Evolutionary conservation across 148 eudicot genomes (phyloP).

Genomic region (Pharnaceum exiguum): DNA sequence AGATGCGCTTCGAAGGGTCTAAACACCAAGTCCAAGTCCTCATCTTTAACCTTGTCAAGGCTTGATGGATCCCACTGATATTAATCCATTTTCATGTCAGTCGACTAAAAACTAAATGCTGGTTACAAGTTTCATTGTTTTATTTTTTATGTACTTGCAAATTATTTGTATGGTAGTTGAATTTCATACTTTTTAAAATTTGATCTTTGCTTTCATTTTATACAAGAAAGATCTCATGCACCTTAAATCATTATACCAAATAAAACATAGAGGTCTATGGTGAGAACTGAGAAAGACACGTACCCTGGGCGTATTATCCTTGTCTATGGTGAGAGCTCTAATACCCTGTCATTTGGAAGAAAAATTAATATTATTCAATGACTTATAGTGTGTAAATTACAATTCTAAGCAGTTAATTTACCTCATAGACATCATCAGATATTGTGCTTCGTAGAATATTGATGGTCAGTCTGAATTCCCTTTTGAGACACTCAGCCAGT

Average conservation of each 20-base stretch:
- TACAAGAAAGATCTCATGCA: not conserved
- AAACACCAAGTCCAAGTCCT: slow-evolving; percentile 57
- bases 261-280: slow-evolving; percentile 4
- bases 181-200: not conserved
- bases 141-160: too few relatives aligned
- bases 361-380: not conserved
- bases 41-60: slow-evolving; percentile 57
- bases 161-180: not conserved
- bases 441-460: slow-evolving; percentile 57
- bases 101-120: not conserved
- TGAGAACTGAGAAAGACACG: not conserved
- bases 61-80: slow-evolving; percentile 87
- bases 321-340: slow-evolving; percentile 90
- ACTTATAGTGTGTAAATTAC: not conserved
- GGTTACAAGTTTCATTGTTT: too few relatives aligned
- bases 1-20: slow-evolving; percentile 57
- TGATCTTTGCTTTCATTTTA: not conserved
- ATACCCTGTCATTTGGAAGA: slow-evolving; percentile 51
- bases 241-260: not conserved
- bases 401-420: slow-evolving; percentile 8
- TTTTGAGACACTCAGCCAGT: slow-evolving; percentile 74
- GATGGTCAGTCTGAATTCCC: slow-evolving; percentile 85
- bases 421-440: slow-evolving; percentile 91
- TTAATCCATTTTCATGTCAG: not conserved
- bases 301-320: slow-evolving; percentile 92